A percentile compares a stretch with the other conserved stretches of the same genome.
Evolutionary conservation across 2,329 filamentous ascomycete genomes (phyloP).

Genomic region (Hymenoscyphus repandus): DNA sequence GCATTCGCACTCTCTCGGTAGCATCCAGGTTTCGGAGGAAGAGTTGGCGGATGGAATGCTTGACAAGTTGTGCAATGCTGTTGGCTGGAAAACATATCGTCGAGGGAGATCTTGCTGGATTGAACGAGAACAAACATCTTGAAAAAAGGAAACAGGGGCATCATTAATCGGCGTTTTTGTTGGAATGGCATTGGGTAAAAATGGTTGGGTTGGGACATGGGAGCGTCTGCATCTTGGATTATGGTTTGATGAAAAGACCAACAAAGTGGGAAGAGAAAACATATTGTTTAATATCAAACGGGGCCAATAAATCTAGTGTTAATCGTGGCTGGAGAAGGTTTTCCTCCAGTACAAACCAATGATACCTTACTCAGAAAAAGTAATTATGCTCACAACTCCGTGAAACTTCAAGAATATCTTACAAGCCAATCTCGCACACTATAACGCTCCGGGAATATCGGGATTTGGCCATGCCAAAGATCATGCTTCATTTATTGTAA

Average conservation of each 20-base stretch:
- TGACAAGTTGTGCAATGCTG: conserved; percentile 2
- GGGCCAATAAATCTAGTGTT: too few relatives aligned
- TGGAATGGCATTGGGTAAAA: not conserved
- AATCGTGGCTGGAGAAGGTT: too few relatives aligned
- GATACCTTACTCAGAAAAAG: too few relatives aligned
- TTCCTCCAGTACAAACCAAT: too few relatives aligned
- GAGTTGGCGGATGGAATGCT: not conserved
- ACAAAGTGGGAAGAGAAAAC: too few relatives aligned
- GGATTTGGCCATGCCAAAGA: too few relatives aligned
- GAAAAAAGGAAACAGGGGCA: too few relatives aligned
- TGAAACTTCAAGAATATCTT: too few relatives aligned
- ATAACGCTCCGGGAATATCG: not conserved
- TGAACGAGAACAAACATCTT: not conserved
- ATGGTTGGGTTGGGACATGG: not conserved
- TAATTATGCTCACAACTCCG: too few relatives aligned
- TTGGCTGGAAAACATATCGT: conserved; percentile 5
- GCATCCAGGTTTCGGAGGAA: conserved; percentile 6
- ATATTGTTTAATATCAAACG: too few relatives aligned
- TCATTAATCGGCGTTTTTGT: too few relatives aligned
- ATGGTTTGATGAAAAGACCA: too few relatives aligned
- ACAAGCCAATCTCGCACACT: not conserved
- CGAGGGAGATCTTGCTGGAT: conserved; percentile 4
- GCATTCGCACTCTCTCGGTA: not conserved
- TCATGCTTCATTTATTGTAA: not conserved
- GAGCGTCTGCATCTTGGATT: not conserved